Conservation (phyloP, 2,329 filamentous ascomycete species). For the Beauveria rudraprayagi region DNA sequence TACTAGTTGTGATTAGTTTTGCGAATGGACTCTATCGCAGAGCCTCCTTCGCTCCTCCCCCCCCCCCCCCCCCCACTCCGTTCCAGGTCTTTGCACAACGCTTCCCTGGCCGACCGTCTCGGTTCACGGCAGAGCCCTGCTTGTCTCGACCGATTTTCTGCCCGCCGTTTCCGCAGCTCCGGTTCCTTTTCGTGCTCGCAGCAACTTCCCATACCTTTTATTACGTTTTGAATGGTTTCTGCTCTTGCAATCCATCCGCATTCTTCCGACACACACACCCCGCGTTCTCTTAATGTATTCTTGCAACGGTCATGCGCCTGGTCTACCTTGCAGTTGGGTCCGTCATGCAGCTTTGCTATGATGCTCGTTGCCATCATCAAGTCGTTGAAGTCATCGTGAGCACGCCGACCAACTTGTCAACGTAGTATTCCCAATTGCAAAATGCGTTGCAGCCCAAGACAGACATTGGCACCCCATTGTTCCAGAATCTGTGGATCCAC, state of each 20-base stretch:
- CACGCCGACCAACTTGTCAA: not conserved
- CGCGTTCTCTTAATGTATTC: not conserved
- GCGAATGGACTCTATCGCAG: too few relatives aligned
- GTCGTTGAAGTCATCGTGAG: slow-evolving; percentile 10
- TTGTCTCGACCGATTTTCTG: not conserved
- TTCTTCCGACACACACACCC: not conserved
- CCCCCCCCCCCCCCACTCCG: not conserved
- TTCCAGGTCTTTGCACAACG: not conserved
- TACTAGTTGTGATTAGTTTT: too few relatives aligned
- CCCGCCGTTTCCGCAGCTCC: not conserved
- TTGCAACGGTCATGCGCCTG: not conserved
- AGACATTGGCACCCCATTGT: not conserved
- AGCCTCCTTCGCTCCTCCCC: too few relatives aligned
- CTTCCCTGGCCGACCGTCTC: not conserved
- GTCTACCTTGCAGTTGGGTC: not conserved
- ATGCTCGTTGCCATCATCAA: not conserved
- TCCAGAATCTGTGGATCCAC: not conserved
- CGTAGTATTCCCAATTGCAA: not conserved
- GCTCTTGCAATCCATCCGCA: not conserved
- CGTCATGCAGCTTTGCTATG: not conserved
- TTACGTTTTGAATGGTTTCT: slow-evolving; percentile 1
- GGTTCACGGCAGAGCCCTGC: slow-evolving; percentile 4
- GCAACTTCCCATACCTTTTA: not conserved
- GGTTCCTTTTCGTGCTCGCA: slow-evolving; percentile 7
- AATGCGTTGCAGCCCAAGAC: not conserved